A percentile compares a stretch with the other conserved stretches of the same genome.
Evolutionary conservation across 768 basidiomycete species (phyloP).

Genomic region (Nidularia sp.): DNA sequence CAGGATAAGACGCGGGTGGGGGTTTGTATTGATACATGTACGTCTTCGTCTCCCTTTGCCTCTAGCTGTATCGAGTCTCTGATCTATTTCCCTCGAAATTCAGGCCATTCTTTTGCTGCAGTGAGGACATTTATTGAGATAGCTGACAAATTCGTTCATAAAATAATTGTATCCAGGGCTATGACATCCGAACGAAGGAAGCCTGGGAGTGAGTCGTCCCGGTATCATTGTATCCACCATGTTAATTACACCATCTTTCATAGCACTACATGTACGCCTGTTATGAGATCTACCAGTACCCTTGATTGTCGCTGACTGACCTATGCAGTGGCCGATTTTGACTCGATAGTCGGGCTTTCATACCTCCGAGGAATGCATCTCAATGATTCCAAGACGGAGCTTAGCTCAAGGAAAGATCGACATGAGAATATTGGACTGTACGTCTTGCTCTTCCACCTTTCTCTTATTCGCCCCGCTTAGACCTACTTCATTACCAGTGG

Average conservation of each 20-base stretch:
- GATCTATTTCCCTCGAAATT: not conserved
- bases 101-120: constrained; percentile 78
- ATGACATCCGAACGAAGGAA: constrained; percentile 71
- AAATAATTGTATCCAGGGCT: constrained; percentile 44
- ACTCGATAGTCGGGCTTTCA: constrained; percentile 59
- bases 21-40: constrained; percentile 85
- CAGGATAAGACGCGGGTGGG: constrained; percentile 73
- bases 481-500: constrained; percentile 43
- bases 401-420: constrained; percentile 66
- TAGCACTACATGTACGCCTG: constrained; percentile 19
- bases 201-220: constrained; percentile 60
- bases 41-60: constrained; percentile 8
- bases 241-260: not conserved
- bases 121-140: constrained; percentile 28
- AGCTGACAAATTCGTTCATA: not conserved
- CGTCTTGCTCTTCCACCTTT: constrained; percentile 17
- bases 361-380: constrained; percentile 84
- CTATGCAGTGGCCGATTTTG: constrained; percentile 55
- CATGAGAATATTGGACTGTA: constrained; percentile 86
- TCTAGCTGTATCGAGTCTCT: not conserved
- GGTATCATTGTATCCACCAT: not conserved
- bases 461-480: not conserved
- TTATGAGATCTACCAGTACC: not conserved
- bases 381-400: constrained; percentile 73
- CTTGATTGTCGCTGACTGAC: not conserved